A percentile compares a stretch with the other conserved stretches of the same genome.
phyloP scores from a whole-genome alignment of 805 yeast genomes.

The Priceomyces carsonii region DNA sequence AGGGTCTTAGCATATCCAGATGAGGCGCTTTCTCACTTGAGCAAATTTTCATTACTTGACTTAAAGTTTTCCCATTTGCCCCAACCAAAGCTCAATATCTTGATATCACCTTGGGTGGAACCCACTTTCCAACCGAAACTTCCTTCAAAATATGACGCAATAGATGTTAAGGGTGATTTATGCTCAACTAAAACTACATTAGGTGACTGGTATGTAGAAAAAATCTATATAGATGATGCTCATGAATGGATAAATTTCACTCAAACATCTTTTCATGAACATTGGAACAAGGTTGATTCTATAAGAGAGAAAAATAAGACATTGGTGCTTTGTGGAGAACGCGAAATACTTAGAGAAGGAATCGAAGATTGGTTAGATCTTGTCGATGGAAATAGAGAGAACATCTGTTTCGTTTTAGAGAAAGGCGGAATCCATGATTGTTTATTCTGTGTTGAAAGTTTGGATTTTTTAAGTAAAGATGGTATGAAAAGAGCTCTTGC shows the following conservation, averaged over 20 bases:
- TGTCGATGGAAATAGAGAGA: conserved; percentile 17
- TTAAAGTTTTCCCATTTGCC: conserved; percentile 20
- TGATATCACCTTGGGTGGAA: conserved; percentile 38
- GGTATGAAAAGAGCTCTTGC: conserved; percentile 23
- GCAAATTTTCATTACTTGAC: conserved; percentile 17
- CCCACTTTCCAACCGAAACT: conserved; percentile 23
- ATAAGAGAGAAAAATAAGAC: conserved; percentile 19
- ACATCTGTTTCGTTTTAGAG: conserved; percentile 22
- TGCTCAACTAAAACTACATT: conserved; percentile 26
- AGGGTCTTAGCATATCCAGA: conserved; percentile 32
- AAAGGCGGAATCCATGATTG: conserved; percentile 38
- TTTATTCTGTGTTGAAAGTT: conserved; percentile 32
- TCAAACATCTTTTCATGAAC: conserved; percentile 20
- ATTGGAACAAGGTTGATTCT: conserved; percentile 28
- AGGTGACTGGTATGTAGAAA: conserved; percentile 36
- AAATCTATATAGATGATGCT: conserved; percentile 13
- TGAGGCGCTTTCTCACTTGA: conserved; percentile 25
- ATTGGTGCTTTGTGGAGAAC: conserved; percentile 30
- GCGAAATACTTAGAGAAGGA: conserved; percentile 33
- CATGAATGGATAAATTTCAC: conserved; percentile 22
- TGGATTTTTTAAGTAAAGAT: conserved; percentile 25
- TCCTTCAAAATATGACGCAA: conserved; percentile 24
- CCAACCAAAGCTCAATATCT: conserved; percentile 28
- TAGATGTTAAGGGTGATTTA: conserved; percentile 29
- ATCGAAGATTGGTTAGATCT: conserved; percentile 24